Evolutionary conservation across 495 filamentous ascomycete species (phyloP).

Genomic region (Aspergillus heteromorphus): DNA sequence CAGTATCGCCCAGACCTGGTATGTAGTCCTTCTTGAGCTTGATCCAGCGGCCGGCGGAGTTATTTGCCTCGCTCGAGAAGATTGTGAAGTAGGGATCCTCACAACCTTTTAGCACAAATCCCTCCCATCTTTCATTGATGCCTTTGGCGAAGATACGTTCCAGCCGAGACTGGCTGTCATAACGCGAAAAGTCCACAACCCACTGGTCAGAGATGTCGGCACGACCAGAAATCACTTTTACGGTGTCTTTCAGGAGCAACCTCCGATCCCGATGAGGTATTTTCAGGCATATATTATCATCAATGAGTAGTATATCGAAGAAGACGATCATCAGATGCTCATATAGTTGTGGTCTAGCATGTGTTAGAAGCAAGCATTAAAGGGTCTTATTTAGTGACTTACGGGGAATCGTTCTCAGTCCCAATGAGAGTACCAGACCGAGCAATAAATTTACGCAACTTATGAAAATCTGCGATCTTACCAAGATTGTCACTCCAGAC

Average conservation of each 20-base stretch:
- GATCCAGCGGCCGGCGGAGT: slow-evolving; percentile 53
- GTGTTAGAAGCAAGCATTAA: slow-evolving; percentile 6
- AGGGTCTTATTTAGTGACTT: slow-evolving; percentile 16
- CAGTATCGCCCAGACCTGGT: slow-evolving; percentile 69
- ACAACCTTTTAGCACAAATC: slow-evolving; percentile 71
- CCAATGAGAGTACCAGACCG: slow-evolving; percentile 69
- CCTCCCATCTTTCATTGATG: slow-evolving; percentile 63
- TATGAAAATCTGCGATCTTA: slow-evolving; percentile 65
- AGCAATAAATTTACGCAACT: slow-evolving; percentile 72
- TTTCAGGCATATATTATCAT: slow-evolving; percentile 60
- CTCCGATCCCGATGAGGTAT: slow-evolving; percentile 57
- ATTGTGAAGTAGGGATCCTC: slow-evolving; percentile 73
- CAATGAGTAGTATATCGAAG: slow-evolving; percentile 70
- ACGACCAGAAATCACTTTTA: slow-evolving; percentile 51
- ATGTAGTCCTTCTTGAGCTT: slow-evolving; percentile 93
- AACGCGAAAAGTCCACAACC: slow-evolving; percentile 54
- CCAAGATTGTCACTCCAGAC: slow-evolving; percentile 63
- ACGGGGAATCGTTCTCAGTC: slow-evolving; percentile 64
- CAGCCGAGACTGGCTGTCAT: slow-evolving; percentile 40
- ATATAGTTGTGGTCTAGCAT: slow-evolving; percentile 50
- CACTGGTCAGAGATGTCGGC: slow-evolving; percentile 57
- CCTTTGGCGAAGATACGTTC: slow-evolving; percentile 59
- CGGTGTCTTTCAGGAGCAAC: slow-evolving; percentile 50
- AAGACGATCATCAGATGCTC: slow-evolving; percentile 83
- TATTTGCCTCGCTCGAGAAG: slow-evolving; percentile 18